Evolutionary conservation across 108 stramenopile species (phyloP).

Genomic region (Fragilaria crotonensis): DNA sequence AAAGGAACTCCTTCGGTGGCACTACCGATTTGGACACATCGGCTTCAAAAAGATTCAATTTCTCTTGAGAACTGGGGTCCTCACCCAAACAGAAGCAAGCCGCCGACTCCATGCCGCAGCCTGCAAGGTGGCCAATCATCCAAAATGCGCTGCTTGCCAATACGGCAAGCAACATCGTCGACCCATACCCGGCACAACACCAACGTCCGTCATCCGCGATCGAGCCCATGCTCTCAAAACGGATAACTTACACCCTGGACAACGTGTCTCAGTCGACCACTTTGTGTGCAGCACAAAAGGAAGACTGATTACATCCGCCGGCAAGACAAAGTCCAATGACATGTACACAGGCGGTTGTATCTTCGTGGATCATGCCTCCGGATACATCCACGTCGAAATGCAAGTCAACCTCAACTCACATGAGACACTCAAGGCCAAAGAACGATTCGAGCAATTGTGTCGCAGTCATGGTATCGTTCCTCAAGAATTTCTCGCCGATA

Average conservation of each 20-base stretch:
- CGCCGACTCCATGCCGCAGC: not conserved
- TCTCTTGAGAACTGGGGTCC: not conserved
- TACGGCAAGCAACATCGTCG: not conserved
- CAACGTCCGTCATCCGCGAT: not conserved
- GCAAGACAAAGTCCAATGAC: not conserved
- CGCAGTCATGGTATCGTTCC: not conserved
- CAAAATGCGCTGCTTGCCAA: not conserved
- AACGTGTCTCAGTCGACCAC: not conserved
- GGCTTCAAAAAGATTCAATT: too few relatives aligned
- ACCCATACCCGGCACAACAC: not conserved
- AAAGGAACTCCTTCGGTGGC: conserved; percentile 1
- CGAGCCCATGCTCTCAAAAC: too few relatives aligned
- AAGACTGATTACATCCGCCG: not conserved
- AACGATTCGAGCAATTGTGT: not conserved
- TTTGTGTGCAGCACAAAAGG: not conserved
- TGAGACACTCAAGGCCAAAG: not conserved
- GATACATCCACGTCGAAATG: too few relatives aligned
- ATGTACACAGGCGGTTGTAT: too few relatives aligned
- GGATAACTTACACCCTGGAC: not conserved
- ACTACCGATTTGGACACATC: not conserved
- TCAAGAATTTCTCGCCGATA: not conserved
- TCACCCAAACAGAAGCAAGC: not conserved
- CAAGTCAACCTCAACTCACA: not conserved
- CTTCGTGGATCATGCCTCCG: too few relatives aligned
- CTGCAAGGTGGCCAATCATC: not conserved